phyloP scores from a whole-genome alignment of 2,329 filamentous ascomycete species.

The Atkinsonella texensis region DNA sequence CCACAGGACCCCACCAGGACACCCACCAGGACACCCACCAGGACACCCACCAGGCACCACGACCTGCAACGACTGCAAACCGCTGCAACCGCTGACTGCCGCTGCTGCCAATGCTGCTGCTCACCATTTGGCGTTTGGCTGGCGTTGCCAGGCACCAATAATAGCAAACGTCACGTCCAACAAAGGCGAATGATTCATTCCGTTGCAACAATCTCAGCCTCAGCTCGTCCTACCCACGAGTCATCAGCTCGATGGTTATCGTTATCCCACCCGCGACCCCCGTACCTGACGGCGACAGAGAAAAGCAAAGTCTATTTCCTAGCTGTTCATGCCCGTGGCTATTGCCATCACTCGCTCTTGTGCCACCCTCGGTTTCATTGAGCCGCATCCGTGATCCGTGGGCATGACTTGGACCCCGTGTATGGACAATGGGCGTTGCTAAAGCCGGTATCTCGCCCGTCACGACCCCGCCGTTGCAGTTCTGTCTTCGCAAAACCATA shows the following conservation, averaged over 20 bases:
- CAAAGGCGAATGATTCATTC: too few species aligned
- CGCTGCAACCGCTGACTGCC: too few species aligned
- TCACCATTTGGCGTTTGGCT: too few species aligned
- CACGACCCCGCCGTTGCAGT: neutral
- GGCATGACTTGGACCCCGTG: conserved; percentile 6
- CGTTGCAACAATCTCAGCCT: too few species aligned
- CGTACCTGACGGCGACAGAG: neutral
- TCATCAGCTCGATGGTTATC: neutral
- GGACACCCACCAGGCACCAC: too few species aligned
- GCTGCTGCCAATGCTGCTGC: too few species aligned
- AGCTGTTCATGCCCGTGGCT: neutral
- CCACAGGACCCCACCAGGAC: too few species aligned
- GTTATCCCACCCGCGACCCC: neutral
- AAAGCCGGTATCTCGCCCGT: conserved; percentile 3
- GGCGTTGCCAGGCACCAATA: too few species aligned
- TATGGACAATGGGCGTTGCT: conserved; percentile 7
- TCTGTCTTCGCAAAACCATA: conserved; percentile 11
- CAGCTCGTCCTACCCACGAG: too few species aligned
- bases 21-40: too few species aligned
- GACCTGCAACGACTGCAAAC: too few species aligned
- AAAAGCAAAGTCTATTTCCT: neutral
- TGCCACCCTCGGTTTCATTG: neutral
- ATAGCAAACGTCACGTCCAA: too few species aligned
- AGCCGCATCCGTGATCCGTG: neutral
- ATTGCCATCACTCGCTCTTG: neutral